A percentile compares a stretch with the other conserved stretches of the same genome.
These are phyloP conservation scores for Silene conica DNA, from an alignment of 148 eudicot genomes.

Conservation along the genomic window DNA sequence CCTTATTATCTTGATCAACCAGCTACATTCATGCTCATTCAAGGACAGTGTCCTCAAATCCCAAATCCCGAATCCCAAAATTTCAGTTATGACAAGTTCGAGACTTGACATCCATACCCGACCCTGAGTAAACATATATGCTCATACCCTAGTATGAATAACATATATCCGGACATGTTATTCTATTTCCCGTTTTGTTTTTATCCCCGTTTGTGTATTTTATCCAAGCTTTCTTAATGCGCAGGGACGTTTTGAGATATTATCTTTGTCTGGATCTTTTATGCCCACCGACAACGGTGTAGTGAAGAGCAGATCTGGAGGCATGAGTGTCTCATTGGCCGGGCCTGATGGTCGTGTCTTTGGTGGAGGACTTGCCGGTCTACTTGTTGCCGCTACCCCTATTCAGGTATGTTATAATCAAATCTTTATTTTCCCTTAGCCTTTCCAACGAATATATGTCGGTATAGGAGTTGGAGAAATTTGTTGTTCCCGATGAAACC, in stretches of 20 bases:
- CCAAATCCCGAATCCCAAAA: no score
- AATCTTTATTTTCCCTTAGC: not conserved
- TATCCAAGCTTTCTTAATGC: slow-evolving; percentile 2
- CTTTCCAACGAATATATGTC: not conserved
- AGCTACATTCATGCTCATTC: no score
- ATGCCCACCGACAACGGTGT: slow-evolving; percentile 73
- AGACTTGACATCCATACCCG: no score
- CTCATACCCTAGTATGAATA: not conserved
- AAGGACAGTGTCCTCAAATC: not conserved
- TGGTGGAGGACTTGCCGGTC: slow-evolving; percentile 93
- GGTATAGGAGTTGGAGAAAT: not conserved
- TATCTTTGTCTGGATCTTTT: slow-evolving; percentile 84
- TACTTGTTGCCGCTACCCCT: slow-evolving; percentile 85
- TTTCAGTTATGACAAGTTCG: no score
- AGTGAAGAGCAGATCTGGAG: slow-evolving; percentile 82
- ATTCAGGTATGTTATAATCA: slow-evolving; percentile 53
- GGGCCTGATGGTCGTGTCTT: slow-evolving; percentile 94
- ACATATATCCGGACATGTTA: not conserved
- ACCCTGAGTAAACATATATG: no score
- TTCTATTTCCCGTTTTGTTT: not conserved
- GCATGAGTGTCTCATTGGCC: slow-evolving; percentile 90
- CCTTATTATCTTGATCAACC: not conserved
- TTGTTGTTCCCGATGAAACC: not conserved
- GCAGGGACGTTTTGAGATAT: slow-evolving; percentile 94
- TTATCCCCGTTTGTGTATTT: not conserved